phyloP scores from a whole-genome alignment of 306 rosid species.

The Castanospermum australe region DNA sequence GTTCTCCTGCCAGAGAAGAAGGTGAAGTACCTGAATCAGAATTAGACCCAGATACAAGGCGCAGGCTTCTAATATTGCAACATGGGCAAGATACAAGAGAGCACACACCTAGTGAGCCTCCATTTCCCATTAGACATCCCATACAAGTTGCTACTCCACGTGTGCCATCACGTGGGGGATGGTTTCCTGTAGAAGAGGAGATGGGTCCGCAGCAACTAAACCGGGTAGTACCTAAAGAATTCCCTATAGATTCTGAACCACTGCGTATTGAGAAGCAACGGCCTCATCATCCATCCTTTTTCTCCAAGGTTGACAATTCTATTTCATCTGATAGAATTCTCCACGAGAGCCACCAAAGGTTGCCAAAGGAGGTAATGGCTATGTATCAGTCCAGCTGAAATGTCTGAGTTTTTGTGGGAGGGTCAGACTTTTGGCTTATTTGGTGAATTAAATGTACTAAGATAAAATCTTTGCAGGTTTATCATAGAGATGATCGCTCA shows the following conservation, averaged over 20 bases:
- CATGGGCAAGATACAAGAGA: constrained; percentile 98
- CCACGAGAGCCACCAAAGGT: constrained; percentile 71
- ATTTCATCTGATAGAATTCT: constrained; percentile 70
- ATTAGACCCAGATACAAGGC: constrained; percentile 96
- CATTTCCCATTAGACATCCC: constrained; percentile 67
- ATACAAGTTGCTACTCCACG: constrained; percentile 62
- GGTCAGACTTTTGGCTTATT: constrained; percentile 15
- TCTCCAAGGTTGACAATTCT: constrained; percentile 71
- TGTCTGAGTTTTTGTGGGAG: constrained; percentile 22
- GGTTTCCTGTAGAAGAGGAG: constrained; percentile 93
- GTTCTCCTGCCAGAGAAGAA: constrained; percentile 99
- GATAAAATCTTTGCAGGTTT: constrained; percentile 58
- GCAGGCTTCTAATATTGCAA: constrained; percentile 97
- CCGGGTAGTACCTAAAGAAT: constrained; percentile 65
- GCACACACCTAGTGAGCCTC: constrained; percentile 60
- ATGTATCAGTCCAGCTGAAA: constrained; percentile 24
- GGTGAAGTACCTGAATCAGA: constrained; percentile 99
- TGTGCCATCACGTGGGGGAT: constrained; percentile 60
- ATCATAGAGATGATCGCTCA: constrained; percentile 82
- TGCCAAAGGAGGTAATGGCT: constrained; percentile 73
- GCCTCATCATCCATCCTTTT: constrained; percentile 66
- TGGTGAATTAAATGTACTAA: not conserved
- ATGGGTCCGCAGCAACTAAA: constrained; percentile 72
- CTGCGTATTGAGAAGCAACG: constrained; percentile 73
- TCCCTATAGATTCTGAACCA: constrained; percentile 70